A percentile compares a stretch with the other conserved stretches of the same genome.
Evolutionary conservation across 2,329 filamentous ascomycete genomes (phyloP).

Genomic region (Apiospora saccharicola): DNA sequence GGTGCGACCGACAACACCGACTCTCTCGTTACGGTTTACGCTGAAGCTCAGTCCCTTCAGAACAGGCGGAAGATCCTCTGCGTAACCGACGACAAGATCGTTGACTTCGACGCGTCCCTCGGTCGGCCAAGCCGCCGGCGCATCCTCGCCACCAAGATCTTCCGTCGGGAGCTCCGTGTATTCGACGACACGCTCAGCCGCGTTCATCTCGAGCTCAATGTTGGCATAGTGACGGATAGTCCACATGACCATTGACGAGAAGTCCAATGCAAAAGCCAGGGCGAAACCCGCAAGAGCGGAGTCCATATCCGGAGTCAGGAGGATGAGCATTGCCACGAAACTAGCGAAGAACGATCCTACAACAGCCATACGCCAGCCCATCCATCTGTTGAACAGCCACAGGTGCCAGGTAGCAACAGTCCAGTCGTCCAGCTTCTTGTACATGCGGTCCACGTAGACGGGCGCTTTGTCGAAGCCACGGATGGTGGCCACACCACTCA

Average conservation of each 20-base stretch:
- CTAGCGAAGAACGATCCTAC: slow-evolving; percentile 74
- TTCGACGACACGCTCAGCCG: slow-evolving; percentile 77
- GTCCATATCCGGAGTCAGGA: slow-evolving; percentile 67
- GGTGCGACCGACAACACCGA: slow-evolving; percentile 81
- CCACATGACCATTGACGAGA: slow-evolving; percentile 66
- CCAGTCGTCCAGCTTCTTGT: slow-evolving; percentile 72
- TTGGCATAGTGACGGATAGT: slow-evolving; percentile 72
- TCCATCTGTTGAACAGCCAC: slow-evolving; percentile 79
- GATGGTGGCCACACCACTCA: slow-evolving; percentile 78
- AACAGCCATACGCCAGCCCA: slow-evolving; percentile 74
- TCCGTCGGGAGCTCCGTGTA: slow-evolving; percentile 76
- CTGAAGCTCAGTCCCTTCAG: slow-evolving; percentile 73
- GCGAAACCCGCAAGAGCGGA: slow-evolving; percentile 79
- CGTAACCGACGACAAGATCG: slow-evolving; percentile 76
- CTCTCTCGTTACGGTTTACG: slow-evolving; percentile 70
- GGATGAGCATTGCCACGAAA: slow-evolving; percentile 69
- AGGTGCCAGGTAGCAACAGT: slow-evolving; percentile 70
- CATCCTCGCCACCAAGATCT: slow-evolving; percentile 64
- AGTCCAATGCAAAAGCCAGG: slow-evolving; percentile 75
- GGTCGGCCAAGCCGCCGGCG: slow-evolving; percentile 77
- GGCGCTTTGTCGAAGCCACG: slow-evolving; percentile 75
- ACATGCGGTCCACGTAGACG: slow-evolving; percentile 75
- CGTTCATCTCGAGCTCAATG: slow-evolving; percentile 81
- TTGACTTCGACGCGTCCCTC: slow-evolving; percentile 77
- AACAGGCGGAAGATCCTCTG: slow-evolving; percentile 73